Evolutionary conservation across 768 basidiomycete species (phyloP).

Genomic region (Calvatia gigantea): DNA sequence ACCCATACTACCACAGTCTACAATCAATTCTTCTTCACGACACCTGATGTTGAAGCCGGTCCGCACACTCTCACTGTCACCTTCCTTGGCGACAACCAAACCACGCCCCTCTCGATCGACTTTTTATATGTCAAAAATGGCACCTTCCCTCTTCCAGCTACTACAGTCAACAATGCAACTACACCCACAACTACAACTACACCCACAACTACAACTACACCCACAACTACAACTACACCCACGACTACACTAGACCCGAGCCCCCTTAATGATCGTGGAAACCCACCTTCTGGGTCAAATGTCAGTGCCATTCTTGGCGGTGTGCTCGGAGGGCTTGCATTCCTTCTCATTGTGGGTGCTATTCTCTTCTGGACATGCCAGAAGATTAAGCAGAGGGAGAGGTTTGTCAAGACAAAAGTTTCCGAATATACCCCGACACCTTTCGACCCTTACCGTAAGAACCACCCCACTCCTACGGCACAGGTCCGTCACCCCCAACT

Average conservation of each 20-base stretch:
- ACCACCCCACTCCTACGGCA: no score
- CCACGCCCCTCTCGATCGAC: slow-evolving; percentile 24
- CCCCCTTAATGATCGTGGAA: background rate
- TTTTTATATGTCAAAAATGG: slow-evolving; percentile 23
- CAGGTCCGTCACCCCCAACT: no score
- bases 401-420: background rate
- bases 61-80: slow-evolving; percentile 22
- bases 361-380: slow-evolving; percentile 16
- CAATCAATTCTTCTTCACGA: slow-evolving; percentile 25
- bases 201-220: no score
- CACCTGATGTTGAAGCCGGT: slow-evolving; percentile 16
- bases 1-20: slow-evolving; percentile 11
- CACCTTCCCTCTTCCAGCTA: background rate
- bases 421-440: background rate
- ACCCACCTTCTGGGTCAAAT: slow-evolving; percentile 1
- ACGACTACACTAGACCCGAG: background rate
- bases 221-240: background rate
- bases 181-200: no score
- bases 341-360: slow-evolving; percentile 13
- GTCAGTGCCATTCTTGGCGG: slow-evolving; percentile 20
- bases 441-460: background rate
- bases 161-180: no score
- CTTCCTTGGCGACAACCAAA: slow-evolving; percentile 17
- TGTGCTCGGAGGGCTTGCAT: slow-evolving; percentile 18
- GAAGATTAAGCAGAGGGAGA: background rate